Evolutionary conservation across 2,329 filamentous ascomycete species (phyloP).

Genomic region (Cladorrhinum sp.): DNA sequence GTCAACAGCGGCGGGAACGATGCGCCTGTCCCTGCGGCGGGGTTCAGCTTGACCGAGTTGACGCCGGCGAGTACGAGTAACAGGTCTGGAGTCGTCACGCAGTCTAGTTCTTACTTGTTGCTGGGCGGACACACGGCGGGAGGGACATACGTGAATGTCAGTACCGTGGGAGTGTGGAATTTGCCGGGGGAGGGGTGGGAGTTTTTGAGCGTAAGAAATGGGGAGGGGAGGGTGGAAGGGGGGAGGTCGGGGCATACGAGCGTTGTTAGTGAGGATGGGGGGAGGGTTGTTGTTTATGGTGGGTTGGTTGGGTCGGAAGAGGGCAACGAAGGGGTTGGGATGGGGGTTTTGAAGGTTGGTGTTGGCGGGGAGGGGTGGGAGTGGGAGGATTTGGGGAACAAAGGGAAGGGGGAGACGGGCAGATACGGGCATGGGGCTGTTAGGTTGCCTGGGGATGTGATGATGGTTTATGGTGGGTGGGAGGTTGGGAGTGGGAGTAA

Average conservation of each 20-base stretch:
- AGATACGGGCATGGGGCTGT: constrained; percentile 63
- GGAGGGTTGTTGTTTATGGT: constrained; percentile 73
- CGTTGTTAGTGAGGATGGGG: constrained; percentile 74
- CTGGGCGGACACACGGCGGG: constrained; percentile 79
- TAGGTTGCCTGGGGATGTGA: constrained; percentile 62
- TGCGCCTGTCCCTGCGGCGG: no score
- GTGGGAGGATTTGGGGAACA: constrained; percentile 56
- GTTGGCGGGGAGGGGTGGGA: constrained; percentile 71
- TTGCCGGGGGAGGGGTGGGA: constrained; percentile 84
- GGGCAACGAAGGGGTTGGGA: constrained; percentile 75
- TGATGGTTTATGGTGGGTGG: constrained; percentile 66
- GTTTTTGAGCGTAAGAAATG: constrained; percentile 70
- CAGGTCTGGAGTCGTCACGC: constrained; percentile 60
- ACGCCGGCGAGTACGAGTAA: constrained; percentile 64
- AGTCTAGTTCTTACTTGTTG: constrained; percentile 75
- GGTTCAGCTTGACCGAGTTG: constrained; percentile 77
- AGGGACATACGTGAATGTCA: constrained; percentile 90
- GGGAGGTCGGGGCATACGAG: constrained; percentile 88
- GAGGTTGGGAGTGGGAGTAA: constrained; percentile 40
- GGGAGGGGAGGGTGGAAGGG: constrained; percentile 61
- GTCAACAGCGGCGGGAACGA: no score
- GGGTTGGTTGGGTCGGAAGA: constrained; percentile 91
- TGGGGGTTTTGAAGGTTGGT: constrained; percentile 73
- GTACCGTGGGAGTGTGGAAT: constrained; percentile 80
- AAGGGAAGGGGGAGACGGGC: constrained; percentile 35